Evolutionary conservation across 768 basidiomycete species (phyloP).

Genomic region (Naganishia antarctica): DNA sequence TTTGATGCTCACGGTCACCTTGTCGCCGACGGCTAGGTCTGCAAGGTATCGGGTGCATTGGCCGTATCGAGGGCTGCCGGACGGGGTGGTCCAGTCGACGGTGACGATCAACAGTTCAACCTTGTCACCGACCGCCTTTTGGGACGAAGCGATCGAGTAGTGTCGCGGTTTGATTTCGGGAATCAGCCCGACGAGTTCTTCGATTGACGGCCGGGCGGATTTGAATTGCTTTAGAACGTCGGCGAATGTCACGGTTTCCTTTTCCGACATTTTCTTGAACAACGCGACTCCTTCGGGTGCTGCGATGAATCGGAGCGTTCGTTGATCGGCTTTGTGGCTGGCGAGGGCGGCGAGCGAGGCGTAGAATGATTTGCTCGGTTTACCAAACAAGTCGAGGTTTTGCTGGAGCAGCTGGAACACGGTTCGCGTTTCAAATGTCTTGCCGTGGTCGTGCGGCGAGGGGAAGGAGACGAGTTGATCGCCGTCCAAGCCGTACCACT

Average conservation of each 20-base stretch:
- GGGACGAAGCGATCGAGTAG: constrained; percentile 94
- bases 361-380: constrained; percentile 93
- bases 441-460: constrained; percentile 56
- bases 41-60: constrained; percentile 96
- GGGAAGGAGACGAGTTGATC: constrained; percentile 75
- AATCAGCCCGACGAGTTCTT: constrained; percentile 77
- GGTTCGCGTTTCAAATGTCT: constrained; percentile 82
- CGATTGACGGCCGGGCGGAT: constrained; percentile 75
- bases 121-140: constrained; percentile 87
- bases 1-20: constrained; percentile 95
- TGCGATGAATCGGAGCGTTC: constrained; percentile 84
- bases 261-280: constrained; percentile 93
- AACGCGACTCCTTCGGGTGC: constrained; percentile 82
- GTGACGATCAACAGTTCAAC: constrained; percentile 94
- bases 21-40: constrained; percentile 72
- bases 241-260: constrained; percentile 88
- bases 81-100: constrained; percentile 82
- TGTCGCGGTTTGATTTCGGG: constrained; percentile 96
- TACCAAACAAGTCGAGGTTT: constrained; percentile 92
- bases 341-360: constrained; percentile 76
- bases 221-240: constrained; percentile 73
- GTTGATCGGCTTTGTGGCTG: constrained; percentile 62
- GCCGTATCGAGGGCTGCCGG: constrained; percentile 74
- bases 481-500: constrained; percentile 84
- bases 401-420: constrained; percentile 92